Base-by-base conservation (phyloP, 805 yeast genomes). In the Metschnikowia colocasiae region DNA sequence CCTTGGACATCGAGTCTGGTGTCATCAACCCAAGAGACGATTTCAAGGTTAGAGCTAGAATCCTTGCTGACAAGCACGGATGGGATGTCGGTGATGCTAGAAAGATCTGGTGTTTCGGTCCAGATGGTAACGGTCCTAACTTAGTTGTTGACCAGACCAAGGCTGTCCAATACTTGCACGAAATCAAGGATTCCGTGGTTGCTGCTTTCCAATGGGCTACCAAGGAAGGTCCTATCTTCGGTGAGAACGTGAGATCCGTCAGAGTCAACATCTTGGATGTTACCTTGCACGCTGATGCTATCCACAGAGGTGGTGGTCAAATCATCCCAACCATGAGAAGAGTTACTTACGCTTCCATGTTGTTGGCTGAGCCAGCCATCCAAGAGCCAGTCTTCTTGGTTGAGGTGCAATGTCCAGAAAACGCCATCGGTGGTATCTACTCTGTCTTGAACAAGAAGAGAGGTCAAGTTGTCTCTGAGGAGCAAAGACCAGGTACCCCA, bases 181-280 rank as follows among this genome's bases (percentile, higher is more conserved):
- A 92, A 83, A 94, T 94, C 84, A 92, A 92, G 88, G 99, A 92
- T 79, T 92, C 96, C 69, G 97, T 91, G 69, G 97, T 90, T 70
- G 94, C 99, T 73, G 98, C 97, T 74, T 92, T 92, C 97, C 97
- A 92, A 82, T 94, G 97, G 97, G 98, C 98, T 78, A 82, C 97
- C 70, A 91, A 87, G 82, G 97, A 94, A 79, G 99, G 99, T 83
- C 99, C 99, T 74, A 79, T 92, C 74, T 81, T 94, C 70, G 96
- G 95, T 81, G 98, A 94, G 83, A 80, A 78, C 75, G 78, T 90
- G 80, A 90, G 99, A 83, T 87, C 96, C 67, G 82, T 90, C 68
- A 90, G 98, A 81, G 79, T 89, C 76, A 92, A 92, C 96, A 87
- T 92, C 71, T 82, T 92, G 80, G 99, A 92, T 85, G 99, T 92